Base-by-base conservation (phyloP, 169 alveolate species). In the Besnoitia besnoiti region DNA sequence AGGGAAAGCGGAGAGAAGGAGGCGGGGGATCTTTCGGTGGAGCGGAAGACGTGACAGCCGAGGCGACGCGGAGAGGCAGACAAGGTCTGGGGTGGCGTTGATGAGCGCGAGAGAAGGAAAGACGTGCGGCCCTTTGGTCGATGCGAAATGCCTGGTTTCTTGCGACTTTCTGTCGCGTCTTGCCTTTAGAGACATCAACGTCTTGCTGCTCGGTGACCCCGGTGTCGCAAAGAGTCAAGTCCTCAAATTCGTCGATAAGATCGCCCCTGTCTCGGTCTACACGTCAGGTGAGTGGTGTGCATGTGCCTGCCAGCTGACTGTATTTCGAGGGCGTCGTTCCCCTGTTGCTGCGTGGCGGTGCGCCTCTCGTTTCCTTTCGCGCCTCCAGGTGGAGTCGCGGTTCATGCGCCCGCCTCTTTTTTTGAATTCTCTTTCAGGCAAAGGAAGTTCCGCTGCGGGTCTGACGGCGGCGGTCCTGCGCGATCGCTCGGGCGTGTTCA, bases 401-500 rank as follows among this genome's bases (percentile, higher is more conserved):
- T 55, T n/a, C 30, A 5, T 55, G 67, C 27, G 33, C 4, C 30
- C 8, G 16, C n/a, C 82, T n/a, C 82, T 30, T 73, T n/a, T 67
- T 12, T 40, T 33, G n/a, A n/a, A 5, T 39, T 21, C 37, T 12
- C 37, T n/a, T 44, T 47, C 75, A 89, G 99, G 99, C 19, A 99
- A 99, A 95, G 99, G 99, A 21, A 98, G 99, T 90, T 97, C 99
- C 89, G 99, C 99, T 24, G 99, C 99, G 33, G 99, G 99, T 92
- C 97, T 99, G 44, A 99, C 99, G 4, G 99, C 99, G 5, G 99
- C 99, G 67, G 99, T 99, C n/a, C 97, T 99, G 77, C 75, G 95
- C 0, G 97, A 98, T 44, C 93, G 98, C 39, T 95, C 96, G 90
- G 99, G 99, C 21, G 99, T 97, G 91, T 98, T 99, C 93, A 98